phyloP scores from a whole-genome alignment of 176 grass and related monocot genomes.

The Aegilops tauschii region DNA sequence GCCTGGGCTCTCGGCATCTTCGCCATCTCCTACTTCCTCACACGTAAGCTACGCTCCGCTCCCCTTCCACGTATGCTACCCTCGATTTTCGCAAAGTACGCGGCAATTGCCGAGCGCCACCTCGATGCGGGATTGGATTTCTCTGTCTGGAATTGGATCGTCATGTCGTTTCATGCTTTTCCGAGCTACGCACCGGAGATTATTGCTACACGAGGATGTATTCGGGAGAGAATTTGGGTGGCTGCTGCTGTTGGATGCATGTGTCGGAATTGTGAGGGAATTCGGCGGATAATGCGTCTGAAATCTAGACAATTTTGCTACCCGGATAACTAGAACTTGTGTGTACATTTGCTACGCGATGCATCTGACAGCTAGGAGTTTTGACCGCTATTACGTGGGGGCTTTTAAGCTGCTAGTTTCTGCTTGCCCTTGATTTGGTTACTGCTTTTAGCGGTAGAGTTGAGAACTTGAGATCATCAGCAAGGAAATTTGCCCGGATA shows the following conservation, averaged over 20 bases:
- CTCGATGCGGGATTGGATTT: background rate
- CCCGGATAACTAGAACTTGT: background rate
- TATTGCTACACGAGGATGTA: background rate
- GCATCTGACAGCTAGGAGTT: background rate
- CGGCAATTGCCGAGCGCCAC: background rate
- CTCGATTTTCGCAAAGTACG: background rate
- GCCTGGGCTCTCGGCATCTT: conserved; percentile 90
- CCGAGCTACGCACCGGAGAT: background rate
- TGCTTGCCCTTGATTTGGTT: background rate
- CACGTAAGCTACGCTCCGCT: conserved; percentile 49
- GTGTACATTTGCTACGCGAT: background rate
- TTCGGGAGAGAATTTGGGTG: background rate
- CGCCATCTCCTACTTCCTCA: conserved; percentile 81
- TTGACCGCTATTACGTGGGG: background rate
- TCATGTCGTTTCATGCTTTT: background rate
- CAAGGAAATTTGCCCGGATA: background rate
- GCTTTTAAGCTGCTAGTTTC: background rate
- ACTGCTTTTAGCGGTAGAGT: background rate
- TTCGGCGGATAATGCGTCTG: background rate
- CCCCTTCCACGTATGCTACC: background rate
- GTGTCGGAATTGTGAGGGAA: conserved; percentile 5
- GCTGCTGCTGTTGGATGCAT: background rate
- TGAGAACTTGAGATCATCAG: background rate
- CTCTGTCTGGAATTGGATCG: background rate
- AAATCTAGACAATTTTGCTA: conserved; percentile 1